Evolutionary conservation across 768 basidiomycete genomes (phyloP).

Genomic region (Lactarius sp.): DNA sequence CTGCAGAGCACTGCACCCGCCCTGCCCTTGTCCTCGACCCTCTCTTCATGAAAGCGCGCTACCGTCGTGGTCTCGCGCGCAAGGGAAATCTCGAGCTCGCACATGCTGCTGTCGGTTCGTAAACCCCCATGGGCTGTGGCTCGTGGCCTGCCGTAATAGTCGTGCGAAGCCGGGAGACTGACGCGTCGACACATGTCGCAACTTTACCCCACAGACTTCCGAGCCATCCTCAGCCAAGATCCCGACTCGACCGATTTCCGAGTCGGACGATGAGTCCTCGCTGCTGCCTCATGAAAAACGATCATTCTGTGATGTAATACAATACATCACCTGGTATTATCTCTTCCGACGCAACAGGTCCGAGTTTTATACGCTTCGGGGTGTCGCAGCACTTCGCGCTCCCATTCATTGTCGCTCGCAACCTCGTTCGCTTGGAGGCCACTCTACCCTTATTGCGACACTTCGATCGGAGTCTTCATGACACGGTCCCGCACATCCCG

Average conservation of each 20-base stretch:
- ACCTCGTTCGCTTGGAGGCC: too few relatives aligned
- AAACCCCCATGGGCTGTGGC: too few relatives aligned
- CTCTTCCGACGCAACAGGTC: too few relatives aligned
- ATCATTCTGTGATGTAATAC: too few relatives aligned
- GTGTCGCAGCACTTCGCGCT: too few relatives aligned
- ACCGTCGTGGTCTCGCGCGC: constrained; percentile 34
- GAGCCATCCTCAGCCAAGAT: constrained; percentile 29
- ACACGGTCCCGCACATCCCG: too few relatives aligned
- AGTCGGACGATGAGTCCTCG: constrained; percentile 27
- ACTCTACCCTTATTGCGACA: too few relatives aligned
- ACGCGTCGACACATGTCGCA: background rate
- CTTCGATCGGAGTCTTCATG: too few relatives aligned
- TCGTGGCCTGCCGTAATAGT: background rate
- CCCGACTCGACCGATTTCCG: constrained; percentile 26
- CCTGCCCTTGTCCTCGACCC: constrained; percentile 28
- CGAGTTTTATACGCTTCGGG: too few relatives aligned
- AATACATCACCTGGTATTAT: too few relatives aligned
- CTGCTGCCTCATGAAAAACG: background rate
- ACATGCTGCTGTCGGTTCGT: constrained; percentile 29
- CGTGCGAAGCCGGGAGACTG: background rate
- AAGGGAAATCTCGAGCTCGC: constrained; percentile 29
- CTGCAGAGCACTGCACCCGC: background rate
- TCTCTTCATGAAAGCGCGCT: constrained; percentile 35
- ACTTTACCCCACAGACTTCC: constrained; percentile 31
- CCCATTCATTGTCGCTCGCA: too few relatives aligned